A percentile compares a stretch with the other conserved stretches of the same genome.
Evolutionary conservation across 2,329 filamentous ascomycete genomes (phyloP).

Genomic region (Neurospora sp.): DNA sequence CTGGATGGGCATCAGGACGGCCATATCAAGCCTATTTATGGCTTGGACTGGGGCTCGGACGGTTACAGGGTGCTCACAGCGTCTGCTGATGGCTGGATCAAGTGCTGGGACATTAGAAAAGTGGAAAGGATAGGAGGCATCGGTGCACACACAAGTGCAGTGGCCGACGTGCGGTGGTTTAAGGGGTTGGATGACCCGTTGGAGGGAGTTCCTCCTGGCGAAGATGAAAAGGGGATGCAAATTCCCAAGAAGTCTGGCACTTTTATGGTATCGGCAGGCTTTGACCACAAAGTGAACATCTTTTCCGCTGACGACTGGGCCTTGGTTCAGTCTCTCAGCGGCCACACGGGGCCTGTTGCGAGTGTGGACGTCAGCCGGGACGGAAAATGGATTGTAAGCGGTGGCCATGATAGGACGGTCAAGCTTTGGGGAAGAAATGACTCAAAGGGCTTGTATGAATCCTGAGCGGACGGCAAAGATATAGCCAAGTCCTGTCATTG

Average conservation of each 20-base stretch:
- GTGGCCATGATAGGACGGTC: constrained; percentile 86
- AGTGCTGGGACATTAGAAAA: constrained; percentile 94
- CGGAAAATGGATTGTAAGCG: constrained; percentile 86
- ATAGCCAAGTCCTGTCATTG: not conserved
- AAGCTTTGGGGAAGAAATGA: constrained; percentile 93
- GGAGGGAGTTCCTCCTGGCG: constrained; percentile 47
- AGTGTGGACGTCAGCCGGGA: constrained; percentile 83
- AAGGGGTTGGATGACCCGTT: constrained; percentile 73
- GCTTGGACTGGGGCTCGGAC: constrained; percentile 84
- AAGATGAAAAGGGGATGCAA: constrained; percentile 55
- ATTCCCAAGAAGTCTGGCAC: constrained; percentile 79
- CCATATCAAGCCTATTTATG: constrained; percentile 85
- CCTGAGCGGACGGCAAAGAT: not conserved
- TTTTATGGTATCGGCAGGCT: constrained; percentile 83
- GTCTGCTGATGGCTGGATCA: constrained; percentile 89
- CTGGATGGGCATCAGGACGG: constrained; percentile 76
- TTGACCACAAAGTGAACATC: constrained; percentile 90
- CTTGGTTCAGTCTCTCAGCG: constrained; percentile 74
- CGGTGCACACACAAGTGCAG: constrained; percentile 82
- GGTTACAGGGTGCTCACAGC: constrained; percentile 89
- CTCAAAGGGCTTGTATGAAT: constrained; percentile 16
- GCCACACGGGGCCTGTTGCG: constrained; percentile 85
- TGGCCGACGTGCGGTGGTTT: constrained; percentile 90
- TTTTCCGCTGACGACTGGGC: constrained; percentile 97
- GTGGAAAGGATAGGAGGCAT: constrained; percentile 76